Evolutionary conservation across 371 early-diverging fungal species (phyloP).

Genomic region (Rozella allomycis): DNA sequence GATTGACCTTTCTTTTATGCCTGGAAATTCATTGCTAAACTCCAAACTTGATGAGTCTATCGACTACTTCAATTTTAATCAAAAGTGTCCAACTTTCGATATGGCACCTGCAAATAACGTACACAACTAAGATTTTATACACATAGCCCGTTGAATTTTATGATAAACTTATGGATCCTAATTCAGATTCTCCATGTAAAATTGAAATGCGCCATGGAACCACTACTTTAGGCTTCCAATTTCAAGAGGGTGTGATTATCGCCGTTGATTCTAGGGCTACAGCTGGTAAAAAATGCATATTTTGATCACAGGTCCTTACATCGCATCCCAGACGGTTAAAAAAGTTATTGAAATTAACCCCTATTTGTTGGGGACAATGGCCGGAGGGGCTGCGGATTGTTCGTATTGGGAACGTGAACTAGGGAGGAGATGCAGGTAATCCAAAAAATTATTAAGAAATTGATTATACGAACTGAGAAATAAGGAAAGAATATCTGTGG

Average conservation of each 20-base stretch:
- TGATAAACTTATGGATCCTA: too few relatives aligned
- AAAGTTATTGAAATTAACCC: slow-evolving; percentile 99
- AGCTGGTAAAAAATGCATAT: slow-evolving; percentile 38
- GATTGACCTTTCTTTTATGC: too few relatives aligned
- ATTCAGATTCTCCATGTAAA: too few relatives aligned
- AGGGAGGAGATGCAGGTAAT: slow-evolving; percentile 72
- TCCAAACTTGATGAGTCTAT: too few relatives aligned
- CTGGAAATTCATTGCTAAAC: too few relatives aligned
- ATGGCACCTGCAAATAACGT: too few relatives aligned
- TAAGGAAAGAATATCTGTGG: slow-evolving; percentile 93
- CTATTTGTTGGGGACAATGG: slow-evolving; percentile 97
- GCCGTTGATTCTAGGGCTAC: slow-evolving; percentile 99
- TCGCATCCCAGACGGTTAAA: slow-evolving; percentile 92
- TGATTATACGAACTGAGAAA: slow-evolving; percentile 85
- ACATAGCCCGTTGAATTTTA: too few relatives aligned
- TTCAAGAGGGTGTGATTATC: slow-evolving; percentile 89
- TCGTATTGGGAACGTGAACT: slow-evolving; percentile 97
- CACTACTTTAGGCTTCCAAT: slow-evolving; percentile 97
- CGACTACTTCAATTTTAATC: too few relatives aligned
- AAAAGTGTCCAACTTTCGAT: too few relatives aligned
- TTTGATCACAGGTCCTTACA: slow-evolving; percentile 2
- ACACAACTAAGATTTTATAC: too few relatives aligned
- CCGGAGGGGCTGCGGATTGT: slow-evolving; percentile 99
- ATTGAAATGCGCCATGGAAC: slow-evolving; percentile 94
- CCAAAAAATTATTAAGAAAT: neutral